phyloP scores from a whole-genome alignment of 2,329 filamentous ascomycete genomes.

The Pyrenophora teres region DNA sequence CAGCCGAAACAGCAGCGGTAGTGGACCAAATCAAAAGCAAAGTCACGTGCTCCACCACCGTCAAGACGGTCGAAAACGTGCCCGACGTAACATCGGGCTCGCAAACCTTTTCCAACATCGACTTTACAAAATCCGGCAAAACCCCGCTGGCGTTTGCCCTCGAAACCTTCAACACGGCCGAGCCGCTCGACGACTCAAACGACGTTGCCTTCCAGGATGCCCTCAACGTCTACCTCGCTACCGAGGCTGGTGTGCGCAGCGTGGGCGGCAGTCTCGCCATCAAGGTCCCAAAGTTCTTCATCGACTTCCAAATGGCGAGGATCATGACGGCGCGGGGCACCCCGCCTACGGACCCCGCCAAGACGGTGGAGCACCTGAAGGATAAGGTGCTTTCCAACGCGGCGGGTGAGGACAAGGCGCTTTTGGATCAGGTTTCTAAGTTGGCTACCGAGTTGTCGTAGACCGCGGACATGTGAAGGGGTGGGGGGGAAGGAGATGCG shows the following conservation, averaged over 20 bases:
- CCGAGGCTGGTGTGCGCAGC: slow-evolving; percentile 63
- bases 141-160: slow-evolving; percentile 62
- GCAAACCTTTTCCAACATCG: slow-evolving; percentile 59
- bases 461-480: background rate
- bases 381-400: slow-evolving; percentile 64
- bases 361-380: slow-evolving; percentile 61
- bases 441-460: slow-evolving; percentile 30
- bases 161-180: slow-evolving; percentile 57
- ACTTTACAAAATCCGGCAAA: slow-evolving; percentile 58
- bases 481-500: background rate
- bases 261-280: slow-evolving; percentile 59
- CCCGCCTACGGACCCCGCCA: slow-evolving; percentile 56
- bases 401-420: slow-evolving; percentile 53
- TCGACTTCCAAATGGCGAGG: slow-evolving; percentile 62
- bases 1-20: slow-evolving; percentile 54
- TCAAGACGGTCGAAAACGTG: slow-evolving; percentile 58
- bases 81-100: slow-evolving; percentile 61
- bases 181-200: slow-evolving; percentile 56
- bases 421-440: slow-evolving; percentile 57
- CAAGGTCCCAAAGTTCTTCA: slow-evolving; percentile 68
- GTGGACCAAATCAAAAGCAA: slow-evolving; percentile 50
- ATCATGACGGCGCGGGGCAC: slow-evolving; percentile 65
- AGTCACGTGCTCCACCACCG: slow-evolving; percentile 57
- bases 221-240: slow-evolving; percentile 63
- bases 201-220: slow-evolving; percentile 59